These are phyloP conservation scores for Penicillium alfredii DNA, from an alignment of 495 filamentous ascomycete species.

Conservation along the genomic window DNA sequence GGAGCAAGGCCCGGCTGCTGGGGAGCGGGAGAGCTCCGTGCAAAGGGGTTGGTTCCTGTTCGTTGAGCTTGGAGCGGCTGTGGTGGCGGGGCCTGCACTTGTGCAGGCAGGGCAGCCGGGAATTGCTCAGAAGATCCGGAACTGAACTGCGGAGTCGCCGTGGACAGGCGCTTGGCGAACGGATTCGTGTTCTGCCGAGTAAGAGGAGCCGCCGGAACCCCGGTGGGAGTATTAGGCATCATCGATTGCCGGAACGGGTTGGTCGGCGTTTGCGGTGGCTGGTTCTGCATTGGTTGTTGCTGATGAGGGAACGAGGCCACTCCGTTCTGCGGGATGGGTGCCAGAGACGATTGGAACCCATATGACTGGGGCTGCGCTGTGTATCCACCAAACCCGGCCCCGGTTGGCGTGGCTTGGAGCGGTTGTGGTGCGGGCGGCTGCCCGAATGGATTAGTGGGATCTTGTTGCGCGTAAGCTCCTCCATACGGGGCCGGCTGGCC, in stretches of 20 bases:
- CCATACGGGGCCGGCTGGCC: constrained; percentile 21
- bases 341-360: constrained; percentile 44
- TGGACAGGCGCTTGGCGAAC: constrained; percentile 59
- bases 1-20: constrained; percentile 35
- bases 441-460: constrained; percentile 48
- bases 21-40: constrained; percentile 36
- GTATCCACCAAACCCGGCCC: constrained; percentile 84
- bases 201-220: constrained; percentile 38
- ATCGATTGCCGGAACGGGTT: constrained; percentile 90
- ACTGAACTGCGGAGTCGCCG: constrained; percentile 32
- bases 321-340: constrained; percentile 61
- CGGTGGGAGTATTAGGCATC: constrained; percentile 53
- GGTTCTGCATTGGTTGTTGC: constrained; percentile 29
- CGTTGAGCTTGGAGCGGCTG: constrained; percentile 37
- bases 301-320: constrained; percentile 47
- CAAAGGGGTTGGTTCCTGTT: constrained; percentile 50
- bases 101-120: constrained; percentile 25
- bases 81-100: constrained; percentile 38
- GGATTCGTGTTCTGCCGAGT: constrained; percentile 76
- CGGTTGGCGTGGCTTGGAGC: constrained; percentile 61
- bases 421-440: constrained; percentile 41
- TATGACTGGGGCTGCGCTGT: constrained; percentile 58
- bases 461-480: constrained; percentile 44
- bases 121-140: constrained; percentile 27
- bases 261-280: constrained; percentile 50